Conservation (phyloP, 305 asterid genomes). For the Fraxinus xanthoxyloides region DNA sequence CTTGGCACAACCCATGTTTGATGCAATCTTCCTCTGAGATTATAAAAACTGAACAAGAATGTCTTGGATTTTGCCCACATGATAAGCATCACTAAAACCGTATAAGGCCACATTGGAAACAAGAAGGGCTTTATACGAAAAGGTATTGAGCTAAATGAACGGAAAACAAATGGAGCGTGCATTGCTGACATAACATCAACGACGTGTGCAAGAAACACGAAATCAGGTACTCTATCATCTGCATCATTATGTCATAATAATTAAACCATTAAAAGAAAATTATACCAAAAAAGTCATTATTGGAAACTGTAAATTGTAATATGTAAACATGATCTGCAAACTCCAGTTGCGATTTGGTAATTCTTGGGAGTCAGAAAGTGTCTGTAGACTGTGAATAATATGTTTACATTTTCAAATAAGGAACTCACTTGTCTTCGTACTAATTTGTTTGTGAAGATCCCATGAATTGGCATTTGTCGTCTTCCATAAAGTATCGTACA, state of each 20-base stretch:
- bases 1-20: conserved; percentile 89
- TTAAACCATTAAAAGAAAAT: background rate
- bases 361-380: background rate
- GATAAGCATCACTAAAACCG: conserved; percentile 54
- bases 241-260: conserved; percentile 20
- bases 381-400: background rate
- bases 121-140: conserved; percentile 58
- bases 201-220: conserved; percentile 85
- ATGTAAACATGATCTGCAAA: background rate
- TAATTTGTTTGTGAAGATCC: conserved; percentile 59
- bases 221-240: conserved; percentile 76
- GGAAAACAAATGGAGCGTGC: conserved; percentile 71
- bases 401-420: background rate
- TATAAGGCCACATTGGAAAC: conserved; percentile 69
- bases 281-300: background rate
- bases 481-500: conserved; percentile 70
- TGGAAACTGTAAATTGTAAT: background rate
- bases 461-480: conserved; percentile 56
- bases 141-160: conserved; percentile 75
- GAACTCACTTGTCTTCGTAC: conserved; percentile 65
- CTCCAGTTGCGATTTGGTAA: background rate
- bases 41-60: conserved; percentile 61
- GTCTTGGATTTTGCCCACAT: conserved; percentile 92
- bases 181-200: conserved; percentile 72
- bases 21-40: conserved; percentile 67